These are phyloP conservation scores for Limnanthes douglasii DNA, from an alignment of 345 rosid species.

Conservation along the genomic window DNA sequence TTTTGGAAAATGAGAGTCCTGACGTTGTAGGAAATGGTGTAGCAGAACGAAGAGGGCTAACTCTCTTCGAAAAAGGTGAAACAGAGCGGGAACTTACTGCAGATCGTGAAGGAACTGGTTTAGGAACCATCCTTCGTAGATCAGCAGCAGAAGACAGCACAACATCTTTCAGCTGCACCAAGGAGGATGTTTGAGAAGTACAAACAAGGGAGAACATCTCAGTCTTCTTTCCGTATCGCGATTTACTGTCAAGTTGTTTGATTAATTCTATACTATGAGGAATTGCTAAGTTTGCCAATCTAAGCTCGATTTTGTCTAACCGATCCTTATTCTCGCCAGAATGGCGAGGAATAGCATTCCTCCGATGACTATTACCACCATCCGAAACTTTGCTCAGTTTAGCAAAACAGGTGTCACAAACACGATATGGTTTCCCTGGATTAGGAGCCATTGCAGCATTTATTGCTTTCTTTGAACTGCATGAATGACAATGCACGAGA, in stretches of 20 bases:
- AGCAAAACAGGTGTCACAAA: constrained; percentile 78
- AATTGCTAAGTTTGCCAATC: constrained; percentile 47
- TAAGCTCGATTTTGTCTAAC: constrained; percentile 71
- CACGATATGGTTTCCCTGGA: constrained; percentile 79
- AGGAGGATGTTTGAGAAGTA: constrained; percentile 62
- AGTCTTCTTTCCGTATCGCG: constrained; percentile 79
- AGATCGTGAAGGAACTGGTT: constrained; percentile 55
- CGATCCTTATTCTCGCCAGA: constrained; percentile 92
- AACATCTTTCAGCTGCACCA: constrained; percentile 83
- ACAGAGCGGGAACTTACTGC: constrained; percentile 86
- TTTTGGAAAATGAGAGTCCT: constrained; percentile 82
- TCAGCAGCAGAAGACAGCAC: constrained; percentile 55
- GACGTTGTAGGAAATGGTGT: constrained; percentile 90
- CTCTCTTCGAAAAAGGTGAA: constrained; percentile 91
- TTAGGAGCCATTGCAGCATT: constrained; percentile 86
- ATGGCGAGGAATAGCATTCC: constrained; percentile 53
- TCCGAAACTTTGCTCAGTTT: constrained; percentile 72
- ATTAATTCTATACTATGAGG: constrained; percentile 83
- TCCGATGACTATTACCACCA: constrained; percentile 36
- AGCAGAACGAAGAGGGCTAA: constrained; percentile 94
- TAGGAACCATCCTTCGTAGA: constrained; percentile 48
- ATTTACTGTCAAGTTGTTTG: constrained; percentile 88
- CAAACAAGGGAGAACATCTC: constrained; percentile 68
- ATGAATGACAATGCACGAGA: constrained; percentile 91
- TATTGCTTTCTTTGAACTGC: constrained; percentile 82